Conservation (phyloP, 2,329 filamentous ascomycete species). For the Aspergillus fischeri region DNA sequence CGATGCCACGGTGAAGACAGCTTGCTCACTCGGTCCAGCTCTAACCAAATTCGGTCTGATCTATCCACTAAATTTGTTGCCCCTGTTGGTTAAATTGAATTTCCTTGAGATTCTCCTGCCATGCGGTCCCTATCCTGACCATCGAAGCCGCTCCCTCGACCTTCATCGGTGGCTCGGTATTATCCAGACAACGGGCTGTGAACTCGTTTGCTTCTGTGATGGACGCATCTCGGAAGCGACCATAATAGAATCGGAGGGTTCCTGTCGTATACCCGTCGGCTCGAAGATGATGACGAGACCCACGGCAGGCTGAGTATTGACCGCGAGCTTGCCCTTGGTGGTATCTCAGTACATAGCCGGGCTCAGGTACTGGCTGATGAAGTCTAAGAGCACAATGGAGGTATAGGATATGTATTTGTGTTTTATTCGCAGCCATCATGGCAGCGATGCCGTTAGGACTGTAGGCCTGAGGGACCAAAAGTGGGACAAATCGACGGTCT, state of each 20-base stretch:
- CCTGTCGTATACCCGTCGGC: slow-evolving; percentile 51
- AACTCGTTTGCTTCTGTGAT: slow-evolving; percentile 63
- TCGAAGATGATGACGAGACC: slow-evolving; percentile 56
- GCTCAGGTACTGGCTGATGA: no score
- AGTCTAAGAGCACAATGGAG: no score
- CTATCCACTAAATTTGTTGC: no score
- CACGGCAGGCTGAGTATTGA: slow-evolving; percentile 56
- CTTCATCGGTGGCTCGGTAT: slow-evolving; percentile 53
- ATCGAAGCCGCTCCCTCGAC: slow-evolving; percentile 54
- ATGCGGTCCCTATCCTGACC: slow-evolving; percentile 54
- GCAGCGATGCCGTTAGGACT: no score
- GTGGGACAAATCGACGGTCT: no score
- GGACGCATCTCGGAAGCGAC: slow-evolving; percentile 60
- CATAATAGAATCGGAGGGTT: slow-evolving; percentile 60
- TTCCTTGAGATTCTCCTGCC: slow-evolving; percentile 55
- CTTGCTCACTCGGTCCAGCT: no score
- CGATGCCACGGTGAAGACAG: no score
- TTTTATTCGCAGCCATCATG: no score
- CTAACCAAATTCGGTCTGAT: no score
- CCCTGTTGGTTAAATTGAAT: slow-evolving; percentile 52
- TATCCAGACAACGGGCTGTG: slow-evolving; percentile 55
- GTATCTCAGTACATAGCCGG: slow-evolving; percentile 29
- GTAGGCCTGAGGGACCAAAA: no score
- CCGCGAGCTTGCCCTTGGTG: slow-evolving; percentile 60
- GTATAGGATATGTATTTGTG: no score